These are phyloP conservation scores for Albugo laibachii DNA, from an alignment of 352 stramenopile genomes.

Conservation along the genomic window DNA sequence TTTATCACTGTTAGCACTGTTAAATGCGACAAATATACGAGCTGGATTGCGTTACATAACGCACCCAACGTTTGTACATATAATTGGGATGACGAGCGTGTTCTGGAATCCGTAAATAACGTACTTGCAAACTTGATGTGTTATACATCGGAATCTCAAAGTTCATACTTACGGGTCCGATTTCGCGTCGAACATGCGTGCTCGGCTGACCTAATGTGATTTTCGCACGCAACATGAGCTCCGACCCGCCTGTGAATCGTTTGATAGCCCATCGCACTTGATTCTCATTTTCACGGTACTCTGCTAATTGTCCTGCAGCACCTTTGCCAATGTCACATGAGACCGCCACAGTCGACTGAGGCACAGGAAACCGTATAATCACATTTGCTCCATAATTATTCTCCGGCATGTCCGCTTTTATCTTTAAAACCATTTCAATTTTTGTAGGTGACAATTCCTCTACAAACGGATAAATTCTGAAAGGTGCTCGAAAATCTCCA, in stretches of 20 bases:
- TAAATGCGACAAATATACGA: constrained; percentile 96
- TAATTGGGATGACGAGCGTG: constrained; percentile 89
- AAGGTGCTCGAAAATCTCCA: constrained; percentile 91
- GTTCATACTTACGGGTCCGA: constrained; percentile 95
- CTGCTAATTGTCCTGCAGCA: constrained; percentile 65
- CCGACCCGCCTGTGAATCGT: constrained; percentile 88
- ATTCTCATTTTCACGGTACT: constrained; percentile 90
- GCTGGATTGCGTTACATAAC: constrained; percentile 97
- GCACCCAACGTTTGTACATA: constrained; percentile 97
- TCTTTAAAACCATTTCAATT: constrained; percentile 84
- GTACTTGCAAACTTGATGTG: constrained; percentile 94
- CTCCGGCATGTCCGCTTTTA: constrained; percentile 84
- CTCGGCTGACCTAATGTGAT: constrained; percentile 68
- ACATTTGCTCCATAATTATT: constrained; percentile 94
- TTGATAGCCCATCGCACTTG: constrained; percentile 94
- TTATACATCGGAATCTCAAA: constrained; percentile 99
- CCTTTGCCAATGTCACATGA: constrained; percentile 69
- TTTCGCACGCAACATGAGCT: constrained; percentile 90
- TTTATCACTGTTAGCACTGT: background rate
- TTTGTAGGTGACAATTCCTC: constrained; percentile 91
- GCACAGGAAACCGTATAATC: constrained; percentile 86
- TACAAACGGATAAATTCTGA: constrained; percentile 94
- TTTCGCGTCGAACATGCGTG: constrained; percentile 77
- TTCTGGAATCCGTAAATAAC: constrained; percentile 95
- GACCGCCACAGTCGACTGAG: constrained; percentile 64